Conservation (phyloP, 106 monocot species). For the Allium fistulosum region DNA sequence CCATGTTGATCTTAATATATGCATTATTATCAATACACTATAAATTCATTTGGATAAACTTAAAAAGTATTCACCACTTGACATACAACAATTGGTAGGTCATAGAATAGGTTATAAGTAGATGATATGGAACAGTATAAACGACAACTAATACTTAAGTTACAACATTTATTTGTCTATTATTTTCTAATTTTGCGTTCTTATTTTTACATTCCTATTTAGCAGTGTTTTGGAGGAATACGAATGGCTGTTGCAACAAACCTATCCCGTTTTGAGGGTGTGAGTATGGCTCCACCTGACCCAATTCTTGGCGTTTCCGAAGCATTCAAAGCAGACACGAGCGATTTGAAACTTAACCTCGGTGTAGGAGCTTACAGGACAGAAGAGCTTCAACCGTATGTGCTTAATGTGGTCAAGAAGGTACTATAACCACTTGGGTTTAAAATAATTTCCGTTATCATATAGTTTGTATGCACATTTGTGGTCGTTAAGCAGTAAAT, state of each 20-base stretch:
- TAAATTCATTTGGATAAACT: neutral
- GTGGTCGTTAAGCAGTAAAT: no score
- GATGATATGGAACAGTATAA: neutral
- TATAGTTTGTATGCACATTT: neutral
- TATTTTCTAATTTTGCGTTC: no score
- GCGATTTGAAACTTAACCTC: constrained; percentile 89
- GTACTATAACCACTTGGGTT: constrained; percentile 16
- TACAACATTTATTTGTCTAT: neutral
- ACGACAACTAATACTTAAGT: neutral
- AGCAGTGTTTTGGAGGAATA: constrained; percentile 44
- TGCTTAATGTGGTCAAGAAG: constrained; percentile 95
- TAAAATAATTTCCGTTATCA: no score
- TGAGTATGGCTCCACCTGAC: constrained; percentile 95
- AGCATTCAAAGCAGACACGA: constrained; percentile 82
- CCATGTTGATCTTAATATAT: no score
- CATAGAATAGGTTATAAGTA: neutral
- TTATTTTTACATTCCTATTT: neutral
- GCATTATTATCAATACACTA: neutral
- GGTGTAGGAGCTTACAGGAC: constrained; percentile 96
- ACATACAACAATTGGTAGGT: neutral
- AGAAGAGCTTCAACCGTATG: constrained; percentile 98
- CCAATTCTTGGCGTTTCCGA: constrained; percentile 97
- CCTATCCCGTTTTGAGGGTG: constrained; percentile 86
- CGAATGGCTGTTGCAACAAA: constrained; percentile 57
- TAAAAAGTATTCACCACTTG: neutral